phyloP scores from a whole-genome alignment of 1,284 basidiomycete genomes.

The Flammula alnicola region DNA sequence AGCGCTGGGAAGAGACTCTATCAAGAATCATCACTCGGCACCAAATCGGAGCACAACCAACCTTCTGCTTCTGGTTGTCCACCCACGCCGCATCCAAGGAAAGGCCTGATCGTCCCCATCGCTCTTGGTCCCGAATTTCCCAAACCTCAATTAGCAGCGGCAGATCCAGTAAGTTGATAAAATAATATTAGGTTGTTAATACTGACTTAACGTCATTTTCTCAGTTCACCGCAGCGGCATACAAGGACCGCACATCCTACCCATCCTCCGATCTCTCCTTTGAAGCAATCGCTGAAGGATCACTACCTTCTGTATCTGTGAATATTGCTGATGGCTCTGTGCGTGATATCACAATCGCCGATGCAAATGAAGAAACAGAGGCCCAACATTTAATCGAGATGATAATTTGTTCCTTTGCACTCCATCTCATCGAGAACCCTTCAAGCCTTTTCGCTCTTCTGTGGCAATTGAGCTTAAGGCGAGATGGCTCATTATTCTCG shows the following conservation, averaged over 20 bases:
- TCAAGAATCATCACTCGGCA: conserved; percentile 3
- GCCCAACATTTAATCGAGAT: conserved; percentile 49
- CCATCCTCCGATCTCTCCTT: conserved; percentile 38
- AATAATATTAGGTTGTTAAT: conserved; percentile 4
- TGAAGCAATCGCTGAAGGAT: conserved; percentile 38
- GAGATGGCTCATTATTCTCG: conserved; percentile 67
- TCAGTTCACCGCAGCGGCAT: conserved; percentile 39
- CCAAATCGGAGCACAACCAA: neutral
- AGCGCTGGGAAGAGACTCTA: conserved; percentile 30
- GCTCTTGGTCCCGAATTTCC: conserved; percentile 31
- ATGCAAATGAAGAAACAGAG: conserved; percentile 9
- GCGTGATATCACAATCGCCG: conserved; percentile 2
- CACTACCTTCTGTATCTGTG: conserved; percentile 26
- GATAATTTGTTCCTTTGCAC: conserved; percentile 72
- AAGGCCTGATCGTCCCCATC: conserved; percentile 20
- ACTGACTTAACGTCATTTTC: conserved; percentile 2
- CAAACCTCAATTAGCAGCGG: conserved; percentile 34
- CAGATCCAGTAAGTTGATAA: conserved; percentile 35
- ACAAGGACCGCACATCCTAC: conserved; percentile 35
- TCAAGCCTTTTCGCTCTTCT: conserved; percentile 69
- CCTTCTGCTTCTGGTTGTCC: neutral
- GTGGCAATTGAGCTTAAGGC: conserved; percentile 66
- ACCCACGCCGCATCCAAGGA: conserved; percentile 21
- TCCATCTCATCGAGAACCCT: conserved; percentile 67
- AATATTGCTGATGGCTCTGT: conserved; percentile 11